phyloP scores from a whole-genome alignment of 352 stramenopile species.

The Blastocystis sp. region DNA sequence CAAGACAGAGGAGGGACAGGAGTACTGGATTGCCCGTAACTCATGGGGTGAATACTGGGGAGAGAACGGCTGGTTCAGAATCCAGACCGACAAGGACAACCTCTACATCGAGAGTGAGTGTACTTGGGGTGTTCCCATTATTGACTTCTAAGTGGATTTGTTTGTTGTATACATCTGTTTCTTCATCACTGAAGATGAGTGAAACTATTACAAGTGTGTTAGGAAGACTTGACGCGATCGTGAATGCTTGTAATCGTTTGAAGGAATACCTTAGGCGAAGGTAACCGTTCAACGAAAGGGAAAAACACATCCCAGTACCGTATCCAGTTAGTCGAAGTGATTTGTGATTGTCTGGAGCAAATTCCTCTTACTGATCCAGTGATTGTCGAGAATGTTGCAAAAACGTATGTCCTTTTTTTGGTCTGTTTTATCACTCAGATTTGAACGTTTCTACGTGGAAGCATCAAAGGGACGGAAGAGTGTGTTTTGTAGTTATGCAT shows the following conservation, averaged over 20 bases:
- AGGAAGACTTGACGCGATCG: not conserved
- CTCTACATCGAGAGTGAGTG: slow-evolving; percentile 73
- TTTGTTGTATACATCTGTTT: slow-evolving; percentile 35
- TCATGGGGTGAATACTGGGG: slow-evolving; percentile 84
- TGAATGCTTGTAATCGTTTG: not conserved
- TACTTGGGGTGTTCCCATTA: slow-evolving; percentile 78
- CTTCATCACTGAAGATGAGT: not conserved
- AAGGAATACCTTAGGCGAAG: not conserved
- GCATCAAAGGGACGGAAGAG: not conserved
- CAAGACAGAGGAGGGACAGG: slow-evolving; percentile 76
- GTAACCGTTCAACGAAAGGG: not conserved
- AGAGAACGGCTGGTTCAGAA: slow-evolving; percentile 83
- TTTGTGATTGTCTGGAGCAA: not conserved
- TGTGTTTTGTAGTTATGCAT: not conserved
- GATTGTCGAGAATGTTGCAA: not conserved
- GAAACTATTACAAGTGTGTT: not conserved
- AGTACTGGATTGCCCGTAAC: slow-evolving; percentile 86
- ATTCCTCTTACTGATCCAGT: not conserved
- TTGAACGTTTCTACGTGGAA: not conserved
- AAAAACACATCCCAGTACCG: not conserved
- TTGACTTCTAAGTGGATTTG: slow-evolving; percentile 61
- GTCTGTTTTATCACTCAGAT: not conserved
- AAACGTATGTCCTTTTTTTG: not conserved
- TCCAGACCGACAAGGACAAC: slow-evolving; percentile 82
- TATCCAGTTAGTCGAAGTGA: not conserved